Percentiles rank a stretch among this genome's conserved stretches.
These are phyloP conservation scores for Leucosporidium scottii DNA, from an alignment of 768 basidiomycete genomes.

Conservation along the genomic window DNA sequence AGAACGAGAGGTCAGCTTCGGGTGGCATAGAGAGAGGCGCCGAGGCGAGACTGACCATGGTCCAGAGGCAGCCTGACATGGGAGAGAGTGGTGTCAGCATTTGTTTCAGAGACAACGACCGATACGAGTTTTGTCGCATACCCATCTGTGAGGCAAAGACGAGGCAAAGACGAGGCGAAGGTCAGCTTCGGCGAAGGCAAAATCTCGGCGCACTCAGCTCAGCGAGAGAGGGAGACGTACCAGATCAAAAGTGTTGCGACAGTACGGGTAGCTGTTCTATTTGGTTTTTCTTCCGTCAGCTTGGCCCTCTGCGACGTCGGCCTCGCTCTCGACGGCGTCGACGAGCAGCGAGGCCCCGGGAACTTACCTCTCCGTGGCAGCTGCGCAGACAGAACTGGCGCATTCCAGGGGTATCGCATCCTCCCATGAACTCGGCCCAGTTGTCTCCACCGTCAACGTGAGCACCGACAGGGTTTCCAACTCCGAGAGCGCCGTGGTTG, in stretches of 20 bases:
- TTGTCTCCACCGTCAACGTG: neutral
- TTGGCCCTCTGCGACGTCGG: no score
- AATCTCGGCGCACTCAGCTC: no score
- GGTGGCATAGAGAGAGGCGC: neutral
- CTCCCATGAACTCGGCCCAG: conserved; percentile 5
- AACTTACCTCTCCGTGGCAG: neutral
- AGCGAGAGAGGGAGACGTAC: neutral
- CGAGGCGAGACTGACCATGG: neutral
- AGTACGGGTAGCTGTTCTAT: neutral
- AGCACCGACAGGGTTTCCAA: conserved; percentile 1
- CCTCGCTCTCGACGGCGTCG: no score
- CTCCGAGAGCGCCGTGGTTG: neutral
- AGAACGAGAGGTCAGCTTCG: neutral
- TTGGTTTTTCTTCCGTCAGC: no score
- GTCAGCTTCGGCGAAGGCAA: no score
- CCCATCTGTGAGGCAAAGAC: no score
- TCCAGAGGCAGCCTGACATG: conserved; percentile 5
- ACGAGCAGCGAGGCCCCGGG: no score
- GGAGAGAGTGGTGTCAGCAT: no score
- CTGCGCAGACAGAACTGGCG: neutral
- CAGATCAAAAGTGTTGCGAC: conserved; percentile 7
- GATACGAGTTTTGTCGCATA: no score
- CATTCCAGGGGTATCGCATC: neutral
- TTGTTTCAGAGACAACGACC: no score
- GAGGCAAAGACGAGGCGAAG: no score